These are phyloP conservation scores for Tolypocladium amazonense DNA, from an alignment of 2,329 filamentous ascomycete genomes.

Conservation along the genomic window DNA sequence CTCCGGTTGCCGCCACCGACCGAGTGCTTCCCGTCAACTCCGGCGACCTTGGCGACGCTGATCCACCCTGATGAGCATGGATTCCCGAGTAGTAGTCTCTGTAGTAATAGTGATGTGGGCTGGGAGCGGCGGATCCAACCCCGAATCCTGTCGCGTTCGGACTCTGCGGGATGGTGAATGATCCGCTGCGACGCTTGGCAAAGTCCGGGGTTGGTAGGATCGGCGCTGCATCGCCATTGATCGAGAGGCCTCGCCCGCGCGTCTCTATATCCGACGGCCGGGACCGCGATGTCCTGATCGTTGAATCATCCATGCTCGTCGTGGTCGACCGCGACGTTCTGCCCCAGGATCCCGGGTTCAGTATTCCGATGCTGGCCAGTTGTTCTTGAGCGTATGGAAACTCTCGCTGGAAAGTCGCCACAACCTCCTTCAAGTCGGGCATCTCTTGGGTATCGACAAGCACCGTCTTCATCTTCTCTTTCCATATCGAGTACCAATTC, in stretches of 20 bases:
- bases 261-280: constrained; percentile 37
- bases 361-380: constrained; percentile 60
- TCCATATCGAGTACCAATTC: constrained; percentile 74
- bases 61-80: constrained; percentile 37
- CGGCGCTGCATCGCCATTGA: constrained; percentile 53
- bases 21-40: constrained; percentile 40
- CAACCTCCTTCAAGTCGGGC: constrained; percentile 61
- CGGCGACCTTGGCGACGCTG: constrained; percentile 44
- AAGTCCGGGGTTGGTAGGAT: constrained; percentile 57
- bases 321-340: constrained; percentile 49
- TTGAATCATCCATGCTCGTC: constrained; percentile 40
- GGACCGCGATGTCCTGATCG: constrained; percentile 32
- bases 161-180: constrained; percentile 51
- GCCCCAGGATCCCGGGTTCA: constrained; percentile 61
- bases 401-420: constrained; percentile 68
- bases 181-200: constrained; percentile 52
- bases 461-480: constrained; percentile 68
- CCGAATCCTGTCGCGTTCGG: constrained; percentile 15
- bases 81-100: constrained; percentile 39
- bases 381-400: constrained; percentile 67
- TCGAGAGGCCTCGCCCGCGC: constrained; percentile 48
- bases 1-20: constrained; percentile 28
- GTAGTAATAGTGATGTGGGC: constrained; percentile 45
- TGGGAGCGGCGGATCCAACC: constrained; percentile 23
- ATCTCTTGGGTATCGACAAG: constrained; percentile 53